phyloP scores from a whole-genome alignment of 768 basidiomycete species.

The Leccinum rimulosum region DNA sequence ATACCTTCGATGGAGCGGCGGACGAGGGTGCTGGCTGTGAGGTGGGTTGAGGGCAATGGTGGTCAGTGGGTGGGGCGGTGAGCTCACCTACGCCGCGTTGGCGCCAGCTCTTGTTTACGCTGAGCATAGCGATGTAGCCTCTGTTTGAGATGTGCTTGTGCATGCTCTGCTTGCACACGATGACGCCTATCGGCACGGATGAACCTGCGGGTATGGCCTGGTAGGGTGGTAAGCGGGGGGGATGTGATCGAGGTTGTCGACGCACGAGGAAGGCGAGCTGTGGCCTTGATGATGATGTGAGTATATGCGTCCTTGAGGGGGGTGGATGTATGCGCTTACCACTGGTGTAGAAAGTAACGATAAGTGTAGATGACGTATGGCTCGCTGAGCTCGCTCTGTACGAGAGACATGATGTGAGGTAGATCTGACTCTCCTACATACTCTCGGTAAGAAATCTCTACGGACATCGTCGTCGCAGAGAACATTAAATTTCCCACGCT shows the following conservation, averaged over 20 bases:
- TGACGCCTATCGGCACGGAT: slow-evolving; percentile 76
- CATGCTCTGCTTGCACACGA: slow-evolving; percentile 95
- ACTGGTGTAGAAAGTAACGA: slow-evolving; percentile 94
- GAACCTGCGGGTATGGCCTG: slow-evolving; percentile 30
- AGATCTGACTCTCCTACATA: slow-evolving; percentile 79
- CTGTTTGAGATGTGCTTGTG: slow-evolving; percentile 75
- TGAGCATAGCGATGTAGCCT: slow-evolving; percentile 98
- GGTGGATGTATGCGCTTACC: slow-evolving; percentile 45
- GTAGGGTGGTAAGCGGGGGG: neutral
- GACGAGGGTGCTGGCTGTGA: slow-evolving; percentile 80
- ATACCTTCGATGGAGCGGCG: slow-evolving; percentile 80
- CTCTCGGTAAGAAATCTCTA: slow-evolving; percentile 56
- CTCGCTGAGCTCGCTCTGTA: slow-evolving; percentile 90
- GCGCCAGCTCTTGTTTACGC: slow-evolving; percentile 79
- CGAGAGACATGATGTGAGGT: slow-evolving; percentile 79
- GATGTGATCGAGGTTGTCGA: neutral
- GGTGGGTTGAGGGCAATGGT: slow-evolving; percentile 18
- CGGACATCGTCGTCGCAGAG: slow-evolving; percentile 27
- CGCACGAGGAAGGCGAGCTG: slow-evolving; percentile 79
- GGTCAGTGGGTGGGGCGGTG: neutral
- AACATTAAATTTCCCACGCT: neutral
- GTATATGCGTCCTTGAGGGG: too few relatives aligned
- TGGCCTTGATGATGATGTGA: slow-evolving; percentile 47
- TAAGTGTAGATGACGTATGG: slow-evolving; percentile 97
- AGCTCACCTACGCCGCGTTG: slow-evolving; percentile 89